Conservation (phyloP, 768 basidiomycete genomes). For the Bullera alba region DNA sequence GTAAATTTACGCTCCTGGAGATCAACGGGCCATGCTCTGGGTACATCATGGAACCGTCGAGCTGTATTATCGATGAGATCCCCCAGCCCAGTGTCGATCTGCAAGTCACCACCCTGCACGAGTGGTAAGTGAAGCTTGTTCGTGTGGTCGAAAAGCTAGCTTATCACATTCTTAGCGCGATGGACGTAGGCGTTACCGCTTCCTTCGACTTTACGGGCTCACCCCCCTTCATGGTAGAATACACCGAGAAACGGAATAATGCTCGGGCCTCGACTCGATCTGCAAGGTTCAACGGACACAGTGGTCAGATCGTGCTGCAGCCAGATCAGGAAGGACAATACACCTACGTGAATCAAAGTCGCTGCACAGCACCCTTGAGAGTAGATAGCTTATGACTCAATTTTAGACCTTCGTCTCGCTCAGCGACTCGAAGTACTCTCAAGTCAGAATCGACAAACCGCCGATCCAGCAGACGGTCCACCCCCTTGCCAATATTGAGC, state of each 20-base stretch:
- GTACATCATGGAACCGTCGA: constrained; percentile 74
- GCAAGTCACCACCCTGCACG: constrained; percentile 79
- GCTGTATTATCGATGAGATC: constrained; percentile 56
- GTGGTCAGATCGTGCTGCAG: constrained; percentile 70
- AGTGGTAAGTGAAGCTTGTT: constrained; percentile 58
- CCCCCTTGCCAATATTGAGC: constrained; percentile 57
- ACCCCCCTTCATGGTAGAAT: constrained; percentile 79
- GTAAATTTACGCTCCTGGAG: constrained; percentile 66
- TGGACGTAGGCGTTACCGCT: constrained; percentile 81
- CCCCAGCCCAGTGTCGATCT: constrained; percentile 76
- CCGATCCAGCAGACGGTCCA: constrained; percentile 85
- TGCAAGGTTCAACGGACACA: constrained; percentile 59
- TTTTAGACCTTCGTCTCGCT: constrained; percentile 57
- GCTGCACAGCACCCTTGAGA: not conserved
- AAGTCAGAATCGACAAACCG: constrained; percentile 61
- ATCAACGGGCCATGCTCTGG: constrained; percentile 75
- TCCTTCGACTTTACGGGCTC: constrained; percentile 78
- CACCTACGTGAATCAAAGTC: constrained; percentile 53
- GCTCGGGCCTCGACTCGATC: constrained; percentile 44
- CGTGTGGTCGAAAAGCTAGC: not conserved
- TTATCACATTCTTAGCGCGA: constrained; percentile 34
- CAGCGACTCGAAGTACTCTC: constrained; percentile 77
- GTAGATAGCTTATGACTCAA: not conserved
- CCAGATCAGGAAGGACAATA: constrained; percentile 87
- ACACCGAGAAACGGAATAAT: constrained; percentile 61